Percentiles rank a stretch among this genome's conserved stretches.
Conservation (phyloP, 1,139 yeast species). For the Geotrichum klebahnii region DNA sequence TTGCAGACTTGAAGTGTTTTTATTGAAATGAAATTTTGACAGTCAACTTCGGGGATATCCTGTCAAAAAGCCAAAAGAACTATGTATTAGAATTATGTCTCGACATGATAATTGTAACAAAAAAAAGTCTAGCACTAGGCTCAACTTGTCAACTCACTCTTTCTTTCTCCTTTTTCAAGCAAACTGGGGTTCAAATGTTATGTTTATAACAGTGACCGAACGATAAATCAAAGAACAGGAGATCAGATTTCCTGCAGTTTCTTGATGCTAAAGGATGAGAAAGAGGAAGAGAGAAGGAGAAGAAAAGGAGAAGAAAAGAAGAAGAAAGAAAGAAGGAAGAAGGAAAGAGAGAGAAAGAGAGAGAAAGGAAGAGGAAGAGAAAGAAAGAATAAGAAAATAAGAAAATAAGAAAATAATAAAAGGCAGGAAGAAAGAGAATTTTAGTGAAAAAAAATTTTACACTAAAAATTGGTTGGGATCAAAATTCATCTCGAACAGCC, state of each 20-base stretch:
- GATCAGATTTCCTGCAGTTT: conserved; percentile 8
- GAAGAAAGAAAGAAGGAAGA: conserved; percentile 1
- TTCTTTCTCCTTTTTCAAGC: not conserved
- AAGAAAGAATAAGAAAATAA: not conserved
- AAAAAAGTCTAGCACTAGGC: conserved; percentile 7
- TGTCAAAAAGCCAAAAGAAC: too few relatives aligned
- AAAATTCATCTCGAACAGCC: too few relatives aligned
- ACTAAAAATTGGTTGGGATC: too few relatives aligned
- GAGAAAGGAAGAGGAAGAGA: too few relatives aligned
- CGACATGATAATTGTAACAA: not conserved
- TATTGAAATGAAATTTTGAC: too few relatives aligned
- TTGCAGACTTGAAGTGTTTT: too few relatives aligned
- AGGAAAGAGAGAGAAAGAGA: too few relatives aligned
- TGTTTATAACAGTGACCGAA: conserved; percentile 11
- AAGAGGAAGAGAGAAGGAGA: conserved; percentile 16
- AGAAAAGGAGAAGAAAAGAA: conserved; percentile 1
- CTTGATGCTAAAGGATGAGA: conserved; percentile 16
- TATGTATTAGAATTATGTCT: not conserved
- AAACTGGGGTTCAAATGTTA: not conserved
- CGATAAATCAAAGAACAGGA: not conserved
- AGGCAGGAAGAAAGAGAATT: too few relatives aligned
- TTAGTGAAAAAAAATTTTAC: too few relatives aligned
- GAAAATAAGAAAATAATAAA: too few relatives aligned
- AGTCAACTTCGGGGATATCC: too few relatives aligned
- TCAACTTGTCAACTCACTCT: conserved; percentile 1